Evolutionary conservation across 2,329 filamentous ascomycete species (phyloP).

Genomic region (Fusarium nygamai): DNA sequence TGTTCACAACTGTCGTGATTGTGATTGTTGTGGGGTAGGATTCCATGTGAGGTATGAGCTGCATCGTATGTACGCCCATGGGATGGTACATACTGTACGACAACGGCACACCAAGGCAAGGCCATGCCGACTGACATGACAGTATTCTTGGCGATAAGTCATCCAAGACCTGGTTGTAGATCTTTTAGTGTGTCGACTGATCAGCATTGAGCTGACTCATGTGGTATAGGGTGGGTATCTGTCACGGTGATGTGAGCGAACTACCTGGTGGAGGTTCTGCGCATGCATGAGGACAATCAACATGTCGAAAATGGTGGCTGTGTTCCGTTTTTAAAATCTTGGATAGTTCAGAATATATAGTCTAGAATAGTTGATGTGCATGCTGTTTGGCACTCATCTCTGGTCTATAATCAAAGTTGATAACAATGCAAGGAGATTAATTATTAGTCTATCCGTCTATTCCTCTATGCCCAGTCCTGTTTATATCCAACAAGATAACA

Average conservation of each 20-base stretch:
- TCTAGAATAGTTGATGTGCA: neutral
- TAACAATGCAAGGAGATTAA: neutral
- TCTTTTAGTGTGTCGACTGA: neutral
- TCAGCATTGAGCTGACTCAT: neutral
- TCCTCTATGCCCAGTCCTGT: no score
- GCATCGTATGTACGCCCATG: neutral
- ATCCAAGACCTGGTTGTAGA: slow-evolving; percentile 10
- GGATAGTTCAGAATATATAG: fast-evolving
- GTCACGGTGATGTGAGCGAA: neutral
- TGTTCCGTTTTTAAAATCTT: neutral
- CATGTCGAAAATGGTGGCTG: neutral
- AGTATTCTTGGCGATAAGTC: neutral
- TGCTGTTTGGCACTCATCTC: neutral
- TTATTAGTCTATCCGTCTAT: neutral
- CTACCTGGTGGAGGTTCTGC: neutral
- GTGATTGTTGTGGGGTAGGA: neutral
- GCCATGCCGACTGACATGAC: neutral
- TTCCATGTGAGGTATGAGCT: neutral
- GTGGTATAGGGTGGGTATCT: slow-evolving; percentile 7
- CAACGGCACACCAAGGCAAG: neutral
- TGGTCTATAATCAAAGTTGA: neutral
- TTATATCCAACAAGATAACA: no score
- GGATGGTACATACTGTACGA: neutral
- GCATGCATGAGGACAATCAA: neutral
- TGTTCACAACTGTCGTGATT: neutral